Evolutionary conservation across 2,329 filamentous ascomycete species (phyloP), one percentile per base, ranked within the genome.

Genomic region (Penicillium sp.): DNA sequence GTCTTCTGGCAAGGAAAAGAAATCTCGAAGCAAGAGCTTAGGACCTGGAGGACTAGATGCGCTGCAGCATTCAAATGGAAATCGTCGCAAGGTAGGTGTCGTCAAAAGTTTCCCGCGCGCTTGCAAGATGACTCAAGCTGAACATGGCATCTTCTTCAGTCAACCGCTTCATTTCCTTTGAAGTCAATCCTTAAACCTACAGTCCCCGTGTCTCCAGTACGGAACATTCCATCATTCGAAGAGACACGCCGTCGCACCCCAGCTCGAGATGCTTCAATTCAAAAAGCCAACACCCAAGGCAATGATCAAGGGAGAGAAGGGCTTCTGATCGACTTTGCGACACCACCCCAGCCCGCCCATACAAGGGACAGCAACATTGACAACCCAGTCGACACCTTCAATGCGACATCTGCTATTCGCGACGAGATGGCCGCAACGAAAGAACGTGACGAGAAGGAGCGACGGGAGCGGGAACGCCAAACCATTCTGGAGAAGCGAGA

Each of bases 1-100:
- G 54, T 28, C 65, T 85, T 84, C 69, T 10, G 73, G 67, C 35
- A 74, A 73, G 55, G 78, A 79, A 42, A 84, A 83, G 79, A 94
- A 93, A 79, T 91, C 89, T 60, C 88, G 95, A 67, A 97, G 94
- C 79, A 98, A 97, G 82, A 98, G 94, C 79, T 89, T 99, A 68
- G 95, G 95, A 2, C 94, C 95, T 16, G 95, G 94, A 54, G 93
- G 93, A 28, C 79, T 97, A 49, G 93, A 96, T 81, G 89, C 89
- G 59, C 83, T 96, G 58, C 93, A 90, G 75, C 85, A 89, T 71
- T 85, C 85, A 48, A 86, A 83, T 71, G 91, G 91, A 37, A 96
- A 96, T 75, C 83, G 91, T 70, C 86, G 91, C 76, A 90, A 92
- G 80, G 92, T 95, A 84, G 72, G 82, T 69, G 60, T 35, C 48